Evolutionary conservation across 768 basidiomycete species (phyloP).

Genomic region (Mycena alexandri): DNA sequence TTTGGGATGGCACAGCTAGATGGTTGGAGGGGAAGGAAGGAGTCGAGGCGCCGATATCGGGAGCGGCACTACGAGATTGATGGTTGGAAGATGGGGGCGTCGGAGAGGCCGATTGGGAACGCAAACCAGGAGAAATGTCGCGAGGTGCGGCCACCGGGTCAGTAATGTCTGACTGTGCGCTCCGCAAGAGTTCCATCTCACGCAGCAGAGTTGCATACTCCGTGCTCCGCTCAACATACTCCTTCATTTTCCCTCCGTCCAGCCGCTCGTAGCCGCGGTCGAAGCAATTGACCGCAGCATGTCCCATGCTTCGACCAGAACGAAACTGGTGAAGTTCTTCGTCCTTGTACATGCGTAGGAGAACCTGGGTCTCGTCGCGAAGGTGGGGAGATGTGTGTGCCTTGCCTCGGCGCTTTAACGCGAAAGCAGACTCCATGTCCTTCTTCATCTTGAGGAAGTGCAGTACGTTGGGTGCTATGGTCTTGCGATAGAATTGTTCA

Average conservation of each 20-base stretch:
- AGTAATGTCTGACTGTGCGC: conserved; percentile 19
- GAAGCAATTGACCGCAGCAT: conserved; percentile 34
- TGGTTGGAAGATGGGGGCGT: too few species aligned
- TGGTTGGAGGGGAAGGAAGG: too few species aligned
- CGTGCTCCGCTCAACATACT: conserved; percentile 38
- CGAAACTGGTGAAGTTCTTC: conserved; percentile 40
- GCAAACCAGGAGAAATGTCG: neutral
- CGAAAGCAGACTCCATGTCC: conserved; percentile 38
- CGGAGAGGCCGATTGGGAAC: too few species aligned
- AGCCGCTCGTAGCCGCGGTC: conserved; percentile 28
- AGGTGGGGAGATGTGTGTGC: conserved; percentile 39
- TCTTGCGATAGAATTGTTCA: conserved; percentile 37
- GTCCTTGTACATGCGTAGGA: too few species aligned
- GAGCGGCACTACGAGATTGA: too few species aligned
- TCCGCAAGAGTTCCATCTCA: conserved; percentile 37
- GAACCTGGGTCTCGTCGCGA: conserved; percentile 35
- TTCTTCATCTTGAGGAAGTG: conserved; percentile 41
- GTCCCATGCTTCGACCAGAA: conserved; percentile 36
- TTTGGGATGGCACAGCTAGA: too few species aligned
- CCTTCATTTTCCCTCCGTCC: conserved; percentile 30
- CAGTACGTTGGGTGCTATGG: conserved; percentile 41
- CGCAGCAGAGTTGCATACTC: conserved; percentile 28
- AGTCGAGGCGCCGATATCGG: too few species aligned
- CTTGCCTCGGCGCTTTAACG: conserved; percentile 24
- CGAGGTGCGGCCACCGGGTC: neutral